Evolutionary conservation across 2,329 filamentous ascomycete species (phyloP).

Genomic region (Tetracladium maxilliforme): DNA sequence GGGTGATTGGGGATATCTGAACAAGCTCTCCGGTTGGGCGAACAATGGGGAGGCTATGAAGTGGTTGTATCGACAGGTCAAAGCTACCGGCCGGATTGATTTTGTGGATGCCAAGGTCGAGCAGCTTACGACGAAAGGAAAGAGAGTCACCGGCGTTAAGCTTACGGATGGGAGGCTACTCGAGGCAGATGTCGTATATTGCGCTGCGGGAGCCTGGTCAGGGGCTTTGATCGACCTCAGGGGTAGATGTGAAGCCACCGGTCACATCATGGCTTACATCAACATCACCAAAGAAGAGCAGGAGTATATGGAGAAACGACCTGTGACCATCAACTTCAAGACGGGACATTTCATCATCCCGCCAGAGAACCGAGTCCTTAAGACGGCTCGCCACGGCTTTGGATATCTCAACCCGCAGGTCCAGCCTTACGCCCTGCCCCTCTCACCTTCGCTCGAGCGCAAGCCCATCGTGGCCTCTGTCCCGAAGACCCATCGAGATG

Average conservation of each 20-base stretch:
- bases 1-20: conserved; percentile 58
- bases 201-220: conserved; percentile 84
- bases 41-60: conserved; percentile 59
- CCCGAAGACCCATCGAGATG: conserved; percentile 5
- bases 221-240: conserved; percentile 62
- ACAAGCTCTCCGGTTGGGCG: conserved; percentile 65
- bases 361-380: conserved; percentile 37
- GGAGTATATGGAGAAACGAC: conserved; percentile 44
- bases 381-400: conserved; percentile 44
- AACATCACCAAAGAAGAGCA: conserved; percentile 61
- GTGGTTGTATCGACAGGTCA: conserved; percentile 28
- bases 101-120: conserved; percentile 17
- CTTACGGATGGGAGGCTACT: conserved; percentile 33
- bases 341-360: conserved; percentile 65
- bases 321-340: conserved; percentile 58
- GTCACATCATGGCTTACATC: conserved; percentile 69
- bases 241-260: conserved; percentile 65
- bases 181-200: conserved; percentile 56
- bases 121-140: conserved; percentile 22
- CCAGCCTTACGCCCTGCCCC: conserved; percentile 7
- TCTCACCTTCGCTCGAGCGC: too few relatives aligned
- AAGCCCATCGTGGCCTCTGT: conserved; percentile 18
- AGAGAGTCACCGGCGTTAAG: conserved; percentile 38
- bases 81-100: conserved; percentile 1
- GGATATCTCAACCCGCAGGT: conserved; percentile 36